phyloP scores from a whole-genome alignment of 139 green algal genomes.

The Chlamydomonas incerta region DNA sequence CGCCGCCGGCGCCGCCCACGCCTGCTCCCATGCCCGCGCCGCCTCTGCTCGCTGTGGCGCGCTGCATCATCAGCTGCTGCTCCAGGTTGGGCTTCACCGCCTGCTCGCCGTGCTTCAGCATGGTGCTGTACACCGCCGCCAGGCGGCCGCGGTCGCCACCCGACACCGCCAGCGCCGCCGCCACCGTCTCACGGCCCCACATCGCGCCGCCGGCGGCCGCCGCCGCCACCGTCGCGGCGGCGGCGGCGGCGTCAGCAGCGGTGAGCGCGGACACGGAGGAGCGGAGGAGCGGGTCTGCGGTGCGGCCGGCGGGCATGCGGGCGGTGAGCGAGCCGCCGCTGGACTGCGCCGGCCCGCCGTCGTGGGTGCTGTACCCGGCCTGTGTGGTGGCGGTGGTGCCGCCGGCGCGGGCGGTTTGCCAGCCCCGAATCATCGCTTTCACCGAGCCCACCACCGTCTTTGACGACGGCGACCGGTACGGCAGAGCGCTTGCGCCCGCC shows the following conservation, averaged over 20 bases:
- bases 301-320: neutral
- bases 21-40: too few species aligned
- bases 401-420: slow-evolving; percentile 15
- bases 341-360: neutral
- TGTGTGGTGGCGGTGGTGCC: neutral
- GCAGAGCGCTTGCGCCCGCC: too few species aligned
- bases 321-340: too few species aligned
- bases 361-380: neutral
- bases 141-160: neutral
- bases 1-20: too few species aligned
- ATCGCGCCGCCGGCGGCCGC: neutral
- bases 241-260: neutral
- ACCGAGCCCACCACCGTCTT: neutral
- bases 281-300: neutral
- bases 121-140: slow-evolving; percentile 11
- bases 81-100: neutral
- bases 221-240: neutral
- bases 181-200: slow-evolving; percentile 10
- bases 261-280: neutral
- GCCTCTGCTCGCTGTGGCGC: too few species aligned
- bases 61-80: neutral
- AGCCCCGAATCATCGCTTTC: neutral
- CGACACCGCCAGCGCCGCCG: neutral
- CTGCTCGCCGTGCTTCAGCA: slow-evolving; percentile 9
- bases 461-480: too few species aligned